phyloP scores from a whole-genome alignment of 2,329 filamentous ascomycete species.

The Stachybotrys chlorohalonatus region DNA sequence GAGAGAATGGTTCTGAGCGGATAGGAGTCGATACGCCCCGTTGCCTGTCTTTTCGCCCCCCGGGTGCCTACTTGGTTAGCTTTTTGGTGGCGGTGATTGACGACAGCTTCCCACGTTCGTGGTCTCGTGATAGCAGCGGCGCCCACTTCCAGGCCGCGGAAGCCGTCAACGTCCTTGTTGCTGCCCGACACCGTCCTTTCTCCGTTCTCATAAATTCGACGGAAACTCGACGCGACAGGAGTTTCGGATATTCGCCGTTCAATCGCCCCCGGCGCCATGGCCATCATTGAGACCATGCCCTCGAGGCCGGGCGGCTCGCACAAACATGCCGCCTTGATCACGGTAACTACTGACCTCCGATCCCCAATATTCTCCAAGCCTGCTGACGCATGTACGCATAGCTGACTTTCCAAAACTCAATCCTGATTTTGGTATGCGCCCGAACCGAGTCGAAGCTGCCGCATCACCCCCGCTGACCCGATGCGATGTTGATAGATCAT shows the following conservation, averaged over 20 bases:
- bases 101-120: not conserved
- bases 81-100: not conserved
- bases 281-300: not conserved
- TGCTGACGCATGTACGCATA: slow-evolving; percentile 23
- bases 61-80: not conserved
- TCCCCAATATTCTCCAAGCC: not conserved
- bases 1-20: not conserved
- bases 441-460: slow-evolving; percentile 47
- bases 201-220: not conserved
- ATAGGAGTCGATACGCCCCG: not conserved
- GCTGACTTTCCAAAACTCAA: slow-evolving; percentile 70
- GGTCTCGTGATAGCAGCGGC: not conserved
- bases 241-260: not conserved
- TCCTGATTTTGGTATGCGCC: slow-evolving; percentile 56
- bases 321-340: not conserved
- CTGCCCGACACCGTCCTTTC: not conserved
- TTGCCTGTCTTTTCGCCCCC: not conserved
- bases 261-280: not conserved
- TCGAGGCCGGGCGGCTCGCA: not conserved
- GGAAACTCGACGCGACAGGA: not conserved
- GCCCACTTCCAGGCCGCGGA: not conserved
- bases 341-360: not conserved
- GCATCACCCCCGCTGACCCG: not conserved
- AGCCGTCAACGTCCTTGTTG: not conserved
- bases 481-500: slow-evolving; percentile 52